Evolutionary conservation across 106 monocot species (phyloP).

Genomic region (Dendrobium officinale): DNA sequence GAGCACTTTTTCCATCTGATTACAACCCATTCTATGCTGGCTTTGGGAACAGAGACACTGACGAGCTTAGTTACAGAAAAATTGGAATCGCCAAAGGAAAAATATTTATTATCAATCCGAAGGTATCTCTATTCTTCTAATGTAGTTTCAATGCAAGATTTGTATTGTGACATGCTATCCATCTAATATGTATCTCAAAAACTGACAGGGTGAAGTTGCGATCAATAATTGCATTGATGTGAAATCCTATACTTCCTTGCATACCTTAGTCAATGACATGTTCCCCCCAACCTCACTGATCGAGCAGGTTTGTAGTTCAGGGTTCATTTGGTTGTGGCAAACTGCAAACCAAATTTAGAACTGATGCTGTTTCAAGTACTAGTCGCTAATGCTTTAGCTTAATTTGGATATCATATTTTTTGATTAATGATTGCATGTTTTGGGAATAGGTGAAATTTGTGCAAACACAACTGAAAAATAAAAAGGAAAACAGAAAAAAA

Average conservation of each 20-base stretch:
- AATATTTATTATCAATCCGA: slow-evolving; percentile 96
- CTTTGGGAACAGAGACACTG: slow-evolving; percentile 98
- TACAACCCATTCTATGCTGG: slow-evolving; percentile 99
- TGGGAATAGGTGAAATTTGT: background rate
- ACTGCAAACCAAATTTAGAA: background rate
- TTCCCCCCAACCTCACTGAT: slow-evolving; percentile 89
- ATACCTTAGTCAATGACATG: slow-evolving; percentile 91
- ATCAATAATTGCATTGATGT: slow-evolving; percentile 67
- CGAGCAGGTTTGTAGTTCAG: slow-evolving; percentile 65
- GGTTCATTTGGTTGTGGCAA: background rate
- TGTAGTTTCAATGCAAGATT: background rate
- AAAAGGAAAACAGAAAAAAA: no score
- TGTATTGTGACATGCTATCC: background rate
- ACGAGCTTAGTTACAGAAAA: slow-evolving; percentile 85
- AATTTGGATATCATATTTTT: background rate
- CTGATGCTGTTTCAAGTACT: background rate
- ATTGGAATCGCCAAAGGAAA: slow-evolving; percentile 94
- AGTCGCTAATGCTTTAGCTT: background rate
- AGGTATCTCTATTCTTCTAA: slow-evolving; percentile 25
- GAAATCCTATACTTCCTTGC: slow-evolving; percentile 90
- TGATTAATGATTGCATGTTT: background rate
- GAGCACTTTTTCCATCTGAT: slow-evolving; percentile 91
- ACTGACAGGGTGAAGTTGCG: slow-evolving; percentile 83
- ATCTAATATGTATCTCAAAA: background rate
- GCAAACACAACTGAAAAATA: no score